Conservation (phyloP, 441 rosid species). For the Viola pubescens region DNA sequence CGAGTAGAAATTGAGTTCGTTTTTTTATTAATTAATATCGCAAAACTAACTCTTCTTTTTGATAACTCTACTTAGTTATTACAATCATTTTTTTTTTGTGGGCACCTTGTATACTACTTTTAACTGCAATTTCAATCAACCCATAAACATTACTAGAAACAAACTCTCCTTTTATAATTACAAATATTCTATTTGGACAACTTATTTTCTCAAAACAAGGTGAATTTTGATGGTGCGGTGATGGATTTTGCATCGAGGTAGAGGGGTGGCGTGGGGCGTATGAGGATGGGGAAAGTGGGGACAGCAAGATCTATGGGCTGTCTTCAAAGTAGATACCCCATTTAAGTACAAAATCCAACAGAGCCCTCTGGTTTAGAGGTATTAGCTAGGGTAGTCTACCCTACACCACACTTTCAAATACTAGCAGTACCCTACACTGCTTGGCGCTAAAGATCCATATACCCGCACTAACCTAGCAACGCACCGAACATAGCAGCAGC, state of each 20-base stretch:
- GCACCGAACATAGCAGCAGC: too few relatives aligned
- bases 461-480: too few relatives aligned
- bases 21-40: too few relatives aligned
- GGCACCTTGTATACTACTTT: too few relatives aligned
- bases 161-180: too few relatives aligned
- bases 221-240: background rate
- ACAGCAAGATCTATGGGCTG: constrained; percentile 25
- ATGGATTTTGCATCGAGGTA: constrained; percentile 5
- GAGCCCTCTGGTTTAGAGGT: background rate
- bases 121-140: too few relatives aligned
- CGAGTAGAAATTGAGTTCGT: too few relatives aligned
- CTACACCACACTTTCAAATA: background rate
- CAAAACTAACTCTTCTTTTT: too few relatives aligned
- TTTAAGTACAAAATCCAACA: constrained; percentile 10
- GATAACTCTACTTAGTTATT: too few relatives aligned
- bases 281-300: constrained; percentile 23
- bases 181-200: too few relatives aligned
- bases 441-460: background rate
- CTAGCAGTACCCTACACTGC: background rate
- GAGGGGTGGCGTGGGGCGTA: background rate
- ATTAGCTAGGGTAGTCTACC: constrained; percentile 10
- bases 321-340: constrained; percentile 19
- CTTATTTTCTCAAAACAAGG: constrained; percentile 1
- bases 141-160: too few relatives aligned
- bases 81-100: too few relatives aligned